Evolutionary conservation across 2,329 filamentous ascomycete genomes (phyloP).

Genomic region (Paracoccidioides brasiliensis): DNA sequence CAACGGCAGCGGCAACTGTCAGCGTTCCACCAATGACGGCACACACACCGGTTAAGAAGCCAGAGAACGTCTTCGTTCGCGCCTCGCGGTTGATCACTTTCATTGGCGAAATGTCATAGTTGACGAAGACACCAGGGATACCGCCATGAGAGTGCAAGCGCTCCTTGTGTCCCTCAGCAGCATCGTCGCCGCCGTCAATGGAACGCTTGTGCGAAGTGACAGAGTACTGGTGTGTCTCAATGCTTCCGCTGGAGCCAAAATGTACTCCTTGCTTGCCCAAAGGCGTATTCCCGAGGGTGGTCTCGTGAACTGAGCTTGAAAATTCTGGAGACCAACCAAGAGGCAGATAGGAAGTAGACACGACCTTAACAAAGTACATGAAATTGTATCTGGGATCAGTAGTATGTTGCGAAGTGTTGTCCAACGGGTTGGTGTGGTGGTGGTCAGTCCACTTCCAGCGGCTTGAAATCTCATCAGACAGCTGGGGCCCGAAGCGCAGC

Average conservation of each 20-base stretch:
- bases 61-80: conserved; percentile 74
- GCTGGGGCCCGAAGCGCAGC: conserved; percentile 81
- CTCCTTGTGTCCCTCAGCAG: conserved; percentile 81
- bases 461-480: conserved; percentile 57
- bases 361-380: conserved; percentile 99
- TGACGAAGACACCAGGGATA: conserved; percentile 97
- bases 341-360: conserved; percentile 86
- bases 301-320: conserved; percentile 25
- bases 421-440: conserved; percentile 75
- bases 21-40: conserved; percentile 89
- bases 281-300: conserved; percentile 42
- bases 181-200: conserved; percentile 68
- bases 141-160: conserved; percentile 78
- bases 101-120: conserved; percentile 98
- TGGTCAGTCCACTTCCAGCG: conserved; percentile 69
- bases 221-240: conserved; percentile 97
- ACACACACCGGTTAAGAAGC: conserved; percentile 87
- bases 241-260: conserved; percentile 55
- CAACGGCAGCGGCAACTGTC: conserved; percentile 87
- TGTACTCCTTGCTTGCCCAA: conserved; percentile 59
- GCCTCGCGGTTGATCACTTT: conserved; percentile 97
- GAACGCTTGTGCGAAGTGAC: conserved; percentile 94
- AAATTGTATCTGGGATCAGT: conserved; percentile 80
- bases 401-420: conserved; percentile 63
- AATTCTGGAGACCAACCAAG: conserved; percentile 67